Conservation (phyloP, 2,329 filamentous ascomycete species). For the Clathrospora elynae region DNA sequence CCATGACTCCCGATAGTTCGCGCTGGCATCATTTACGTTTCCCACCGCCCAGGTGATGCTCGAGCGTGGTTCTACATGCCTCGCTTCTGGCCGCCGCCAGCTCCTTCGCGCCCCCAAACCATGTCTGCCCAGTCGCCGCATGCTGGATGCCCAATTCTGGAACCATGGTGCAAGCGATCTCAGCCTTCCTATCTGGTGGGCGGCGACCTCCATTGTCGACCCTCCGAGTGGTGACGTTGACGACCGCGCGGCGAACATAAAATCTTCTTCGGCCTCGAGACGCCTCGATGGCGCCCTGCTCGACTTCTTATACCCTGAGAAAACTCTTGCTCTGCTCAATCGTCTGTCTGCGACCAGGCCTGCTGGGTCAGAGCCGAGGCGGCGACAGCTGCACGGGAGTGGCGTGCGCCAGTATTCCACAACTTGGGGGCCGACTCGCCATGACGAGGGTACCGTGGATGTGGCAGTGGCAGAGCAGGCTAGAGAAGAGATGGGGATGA, state of each 20-base stretch:
- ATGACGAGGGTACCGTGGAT: slow-evolving; percentile 12
- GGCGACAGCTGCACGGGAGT: slow-evolving; percentile 27
- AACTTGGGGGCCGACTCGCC: slow-evolving; percentile 14
- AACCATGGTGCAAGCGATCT: slow-evolving; percentile 59
- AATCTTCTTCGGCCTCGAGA: slow-evolving; percentile 4
- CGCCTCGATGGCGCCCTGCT: slow-evolving; percentile 37
- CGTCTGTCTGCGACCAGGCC: slow-evolving; percentile 28
- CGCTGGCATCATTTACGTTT: slow-evolving; percentile 28
- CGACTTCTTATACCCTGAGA: slow-evolving; percentile 56
- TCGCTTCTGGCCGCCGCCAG: slow-evolving; percentile 61
- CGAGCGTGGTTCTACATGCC: slow-evolving; percentile 63
- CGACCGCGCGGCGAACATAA: slow-evolving; percentile 11
- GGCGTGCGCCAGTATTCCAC: slow-evolving; percentile 38
- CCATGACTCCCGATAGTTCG: slow-evolving; percentile 26
- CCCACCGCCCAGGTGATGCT: slow-evolving; percentile 55
- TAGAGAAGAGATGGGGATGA: slow-evolving; percentile 25
- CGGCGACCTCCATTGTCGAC: slow-evolving; percentile 16
- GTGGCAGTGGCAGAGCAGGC: slow-evolving; percentile 17
- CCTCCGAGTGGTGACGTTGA: slow-evolving; percentile 18
- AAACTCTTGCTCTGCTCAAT: slow-evolving; percentile 50
- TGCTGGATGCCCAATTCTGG: slow-evolving; percentile 62
- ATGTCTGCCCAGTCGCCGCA: slow-evolving; percentile 52
- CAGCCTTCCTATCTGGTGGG: slow-evolving; percentile 45
- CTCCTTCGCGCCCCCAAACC: slow-evolving; percentile 52
- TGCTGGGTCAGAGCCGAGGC: slow-evolving; percentile 34